Conservation (phyloP, 2,329 filamentous ascomycete species). For the Eutypa lata region DNA sequence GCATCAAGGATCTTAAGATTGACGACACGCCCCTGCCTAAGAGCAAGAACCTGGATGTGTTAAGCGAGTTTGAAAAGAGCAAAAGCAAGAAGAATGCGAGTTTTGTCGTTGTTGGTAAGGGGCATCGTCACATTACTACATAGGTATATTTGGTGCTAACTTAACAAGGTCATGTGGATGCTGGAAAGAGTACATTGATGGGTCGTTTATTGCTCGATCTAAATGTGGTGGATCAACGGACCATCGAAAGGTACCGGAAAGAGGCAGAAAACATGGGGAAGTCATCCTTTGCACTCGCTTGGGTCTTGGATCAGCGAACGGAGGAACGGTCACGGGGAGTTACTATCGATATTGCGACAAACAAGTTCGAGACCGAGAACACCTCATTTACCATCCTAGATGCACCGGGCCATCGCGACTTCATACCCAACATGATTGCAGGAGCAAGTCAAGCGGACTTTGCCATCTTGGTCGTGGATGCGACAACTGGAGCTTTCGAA, state of each 20-base stretch:
- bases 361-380: conserved; percentile 85
- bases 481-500: conserved; percentile 86
- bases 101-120: conserved; percentile 86
- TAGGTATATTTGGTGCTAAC: conserved; percentile 5
- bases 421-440: conserved; percentile 98
- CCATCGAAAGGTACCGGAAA: conserved; percentile 81
- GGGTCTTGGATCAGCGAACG: conserved; percentile 89
- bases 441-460: conserved; percentile 95
- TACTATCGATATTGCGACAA: conserved; percentile 94
- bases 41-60: conserved; percentile 80
- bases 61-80: conserved; percentile 74
- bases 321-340: conserved; percentile 89
- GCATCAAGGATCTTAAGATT: conserved; percentile 40
- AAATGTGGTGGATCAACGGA: conserved; percentile 81
- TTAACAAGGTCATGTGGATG: conserved; percentile 81
- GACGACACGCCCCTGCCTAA: conserved; percentile 56
- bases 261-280: conserved; percentile 93
- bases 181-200: conserved; percentile 97
- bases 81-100: conserved; percentile 78
- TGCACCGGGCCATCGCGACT: conserved; percentile 90
- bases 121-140: not conserved
- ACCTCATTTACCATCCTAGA: conserved; percentile 92
- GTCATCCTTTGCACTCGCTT: conserved; percentile 91
- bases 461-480: conserved; percentile 90
- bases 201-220: conserved; percentile 87